Percentiles rank a stretch among this genome's conserved stretches.
phyloP scores from a whole-genome alignment of 768 basidiomycete genomes.

The Tylopilus sp. region DNA sequence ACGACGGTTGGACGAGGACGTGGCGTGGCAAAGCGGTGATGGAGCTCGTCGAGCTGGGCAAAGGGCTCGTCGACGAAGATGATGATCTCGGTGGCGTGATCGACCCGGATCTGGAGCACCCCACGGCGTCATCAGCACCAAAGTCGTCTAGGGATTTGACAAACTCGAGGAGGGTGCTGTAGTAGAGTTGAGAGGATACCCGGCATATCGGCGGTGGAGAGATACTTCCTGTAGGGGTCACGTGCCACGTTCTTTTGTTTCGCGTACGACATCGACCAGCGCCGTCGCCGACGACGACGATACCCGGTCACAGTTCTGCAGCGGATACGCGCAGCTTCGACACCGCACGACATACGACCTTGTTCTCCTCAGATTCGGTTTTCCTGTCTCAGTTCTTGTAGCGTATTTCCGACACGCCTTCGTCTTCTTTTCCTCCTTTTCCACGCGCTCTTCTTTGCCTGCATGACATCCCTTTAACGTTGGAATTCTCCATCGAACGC shows the following conservation, averaged over 20 bases:
- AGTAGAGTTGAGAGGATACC: too few species aligned
- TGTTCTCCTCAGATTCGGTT: constrained; percentile 1
- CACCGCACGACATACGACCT: constrained; percentile 1
- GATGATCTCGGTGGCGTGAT: too few species aligned
- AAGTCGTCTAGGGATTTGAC: too few species aligned
- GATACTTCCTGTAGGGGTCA: too few species aligned
- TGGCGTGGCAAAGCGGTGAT: too few species aligned
- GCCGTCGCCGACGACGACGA: constrained; percentile 12
- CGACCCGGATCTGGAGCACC: too few species aligned
- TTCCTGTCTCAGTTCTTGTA: constrained; percentile 8
- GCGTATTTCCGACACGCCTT: constrained; percentile 10
- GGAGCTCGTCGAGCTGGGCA: too few species aligned
- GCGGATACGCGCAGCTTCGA: not conserved
- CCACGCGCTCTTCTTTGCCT: not conserved
- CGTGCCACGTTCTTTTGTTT: constrained; percentile 8
- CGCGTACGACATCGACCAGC: constrained; percentile 19
- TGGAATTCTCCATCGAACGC: constrained; percentile 7
- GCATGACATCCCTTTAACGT: constrained; percentile 21
- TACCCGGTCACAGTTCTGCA: not conserved
- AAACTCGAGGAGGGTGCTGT: too few species aligned
- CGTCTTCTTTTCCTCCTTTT: not conserved
- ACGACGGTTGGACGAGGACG: too few species aligned
- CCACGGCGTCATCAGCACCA: too few species aligned
- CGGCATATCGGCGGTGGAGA: too few species aligned
- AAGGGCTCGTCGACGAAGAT: too few species aligned